Conservation (phyloP, 2,329 filamentous ascomycete genomes). For the Fusarium tricinctum region DNA sequence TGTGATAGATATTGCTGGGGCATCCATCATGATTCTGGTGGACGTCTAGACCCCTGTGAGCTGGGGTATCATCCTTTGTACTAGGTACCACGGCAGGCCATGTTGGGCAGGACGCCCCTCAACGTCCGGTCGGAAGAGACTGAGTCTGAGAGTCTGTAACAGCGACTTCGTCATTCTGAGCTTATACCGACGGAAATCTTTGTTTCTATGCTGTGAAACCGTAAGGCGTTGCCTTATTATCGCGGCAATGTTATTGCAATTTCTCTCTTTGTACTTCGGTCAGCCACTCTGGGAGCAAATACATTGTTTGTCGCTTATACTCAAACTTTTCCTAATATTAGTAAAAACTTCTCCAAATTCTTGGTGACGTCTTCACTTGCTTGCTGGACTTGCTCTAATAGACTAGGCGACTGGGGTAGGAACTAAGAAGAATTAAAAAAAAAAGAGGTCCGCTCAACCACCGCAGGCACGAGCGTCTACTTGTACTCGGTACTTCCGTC, state of each 20-base stretch:
- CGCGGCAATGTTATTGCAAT: constrained; percentile 1
- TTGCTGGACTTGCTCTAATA: constrained; percentile 30
- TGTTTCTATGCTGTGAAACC: constrained; percentile 8
- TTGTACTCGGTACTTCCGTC: constrained; percentile 39
- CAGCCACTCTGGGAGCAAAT: not conserved
- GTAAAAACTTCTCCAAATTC: constrained; percentile 10
- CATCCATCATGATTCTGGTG: constrained; percentile 33
- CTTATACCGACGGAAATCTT: constrained; percentile 12
- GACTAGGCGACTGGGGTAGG: constrained; percentile 23
- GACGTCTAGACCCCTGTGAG: constrained; percentile 36
- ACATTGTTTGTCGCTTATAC: constrained; percentile 1
- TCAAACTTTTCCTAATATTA: not conserved
- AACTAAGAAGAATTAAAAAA: constrained; percentile 7
- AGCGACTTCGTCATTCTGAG: constrained; percentile 38
- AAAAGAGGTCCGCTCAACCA: constrained; percentile 31
- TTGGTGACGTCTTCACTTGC: constrained; percentile 43
- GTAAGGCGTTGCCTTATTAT: constrained; percentile 20
- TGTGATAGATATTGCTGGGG: constrained; percentile 44
- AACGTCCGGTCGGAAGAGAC: constrained; percentile 12
- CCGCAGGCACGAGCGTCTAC: constrained; percentile 26
- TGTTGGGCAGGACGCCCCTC: constrained; percentile 37
- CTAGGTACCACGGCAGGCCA: constrained; percentile 25
- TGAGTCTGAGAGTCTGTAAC: constrained; percentile 3
- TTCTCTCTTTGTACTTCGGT: not conserved
- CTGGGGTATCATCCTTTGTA: constrained; percentile 37